phyloP scores from a whole-genome alignment of 2,329 filamentous ascomycete species.

The Teratosphaeria gauchensis region DNA sequence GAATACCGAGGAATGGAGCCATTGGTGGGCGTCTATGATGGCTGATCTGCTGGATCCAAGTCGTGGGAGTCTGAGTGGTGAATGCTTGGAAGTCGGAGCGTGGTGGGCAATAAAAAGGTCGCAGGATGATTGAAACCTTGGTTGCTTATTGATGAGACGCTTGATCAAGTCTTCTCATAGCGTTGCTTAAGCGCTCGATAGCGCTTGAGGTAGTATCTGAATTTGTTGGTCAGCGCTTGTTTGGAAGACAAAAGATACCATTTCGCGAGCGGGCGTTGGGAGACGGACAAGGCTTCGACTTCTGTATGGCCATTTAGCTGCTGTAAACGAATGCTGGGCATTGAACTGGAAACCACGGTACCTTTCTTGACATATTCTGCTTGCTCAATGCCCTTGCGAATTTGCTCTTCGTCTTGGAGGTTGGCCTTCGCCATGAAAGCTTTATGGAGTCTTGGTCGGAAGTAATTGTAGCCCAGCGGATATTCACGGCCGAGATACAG shows the following conservation, averaged over 20 bases:
- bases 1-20: conserved; percentile 84
- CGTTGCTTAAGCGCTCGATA: conserved; percentile 77
- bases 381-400: conserved; percentile 62
- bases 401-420: conserved; percentile 63
- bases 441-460: conserved; percentile 68
- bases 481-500: conserved; percentile 79
- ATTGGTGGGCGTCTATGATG: conserved; percentile 83
- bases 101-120: conserved; percentile 51
- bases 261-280: neutral
- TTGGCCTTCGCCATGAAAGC: conserved; percentile 71
- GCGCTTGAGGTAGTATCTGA: conserved; percentile 81
- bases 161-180: conserved; percentile 56
- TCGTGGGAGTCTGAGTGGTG: conserved; percentile 66
- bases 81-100: conserved; percentile 63
- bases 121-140: conserved; percentile 4
- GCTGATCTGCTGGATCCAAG: conserved; percentile 64
- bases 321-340: neutral
- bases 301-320: conserved; percentile 42
- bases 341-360: conserved; percentile 27
- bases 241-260: conserved; percentile 6
- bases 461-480: conserved; percentile 75
- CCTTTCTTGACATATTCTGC: conserved; percentile 90
- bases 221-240: conserved; percentile 3
- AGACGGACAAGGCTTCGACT: conserved; percentile 77
- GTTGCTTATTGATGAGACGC: neutral